A percentile compares a stretch with the other conserved stretches of the same genome.
Evolutionary conservation across 192 early-diverging fungal genomes (phyloP).

Genomic region (Backusella mclennaniae): DNA sequence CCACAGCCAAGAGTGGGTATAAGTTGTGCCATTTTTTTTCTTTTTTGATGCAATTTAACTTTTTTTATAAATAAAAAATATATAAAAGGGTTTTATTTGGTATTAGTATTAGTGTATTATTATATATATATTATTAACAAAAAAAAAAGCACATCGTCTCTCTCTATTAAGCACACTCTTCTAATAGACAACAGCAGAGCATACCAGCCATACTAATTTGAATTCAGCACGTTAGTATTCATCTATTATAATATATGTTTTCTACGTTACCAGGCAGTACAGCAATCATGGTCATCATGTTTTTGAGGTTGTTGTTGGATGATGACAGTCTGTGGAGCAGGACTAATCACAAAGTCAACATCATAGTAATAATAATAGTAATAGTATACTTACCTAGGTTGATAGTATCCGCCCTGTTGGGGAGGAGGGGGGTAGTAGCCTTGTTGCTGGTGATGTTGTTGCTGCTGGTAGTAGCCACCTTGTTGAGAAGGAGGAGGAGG

Average conservation of each 20-base stretch:
- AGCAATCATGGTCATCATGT: conserved; percentile 20
- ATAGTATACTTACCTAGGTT: conserved; percentile 26
- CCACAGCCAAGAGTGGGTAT: neutral
- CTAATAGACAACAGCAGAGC: conserved; percentile 24
- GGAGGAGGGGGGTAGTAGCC: conserved; percentile 24
- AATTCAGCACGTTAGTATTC: neutral
- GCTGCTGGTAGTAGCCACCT: conserved; percentile 10
- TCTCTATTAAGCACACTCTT: conserved; percentile 10
- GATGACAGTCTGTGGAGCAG: conserved; percentile 27
- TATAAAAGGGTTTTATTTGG: neutral
- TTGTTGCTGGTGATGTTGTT: conserved; percentile 4
- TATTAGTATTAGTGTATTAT: neutral
- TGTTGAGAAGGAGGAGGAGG: conserved; percentile 9
- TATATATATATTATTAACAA: neutral
- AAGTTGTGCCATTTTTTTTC: neutral
- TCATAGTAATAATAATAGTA: neutral
- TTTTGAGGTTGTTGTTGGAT: conserved; percentile 19
- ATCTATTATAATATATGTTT: neutral
- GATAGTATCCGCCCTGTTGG: conserved; percentile 24
- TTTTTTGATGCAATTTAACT: neutral
- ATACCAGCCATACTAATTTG: conserved; percentile 26
- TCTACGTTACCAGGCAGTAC: conserved; percentile 26
- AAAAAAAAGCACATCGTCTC: neutral
- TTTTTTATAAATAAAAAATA: neutral
- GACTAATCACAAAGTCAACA: conserved; percentile 1